Evolutionary conservation across 495 filamentous ascomycete genomes (phyloP).

Genomic region (Hapsidospora chrysogenum): DNA sequence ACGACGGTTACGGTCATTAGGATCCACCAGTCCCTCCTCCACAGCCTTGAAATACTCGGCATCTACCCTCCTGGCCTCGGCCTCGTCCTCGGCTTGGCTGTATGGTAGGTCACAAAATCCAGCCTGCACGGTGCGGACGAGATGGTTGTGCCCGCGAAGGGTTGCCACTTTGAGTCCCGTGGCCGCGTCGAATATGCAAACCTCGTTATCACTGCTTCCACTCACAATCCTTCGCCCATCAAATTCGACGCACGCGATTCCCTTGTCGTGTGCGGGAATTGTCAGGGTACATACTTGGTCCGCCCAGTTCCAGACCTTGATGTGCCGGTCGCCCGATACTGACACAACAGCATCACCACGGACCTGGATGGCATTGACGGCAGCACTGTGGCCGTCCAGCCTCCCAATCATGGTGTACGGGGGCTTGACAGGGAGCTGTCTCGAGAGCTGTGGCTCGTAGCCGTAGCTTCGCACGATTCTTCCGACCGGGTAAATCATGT

Average conservation of each 20-base stretch:
- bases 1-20: conserved; percentile 19
- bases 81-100: conserved; percentile 49
- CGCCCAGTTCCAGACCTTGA: conserved; percentile 87
- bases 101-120: conserved; percentile 81
- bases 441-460: conserved; percentile 27
- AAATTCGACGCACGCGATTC: conserved; percentile 94
- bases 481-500: conserved; percentile 37
- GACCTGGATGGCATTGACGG: conserved; percentile 93
- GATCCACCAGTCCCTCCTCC: conserved; percentile 34
- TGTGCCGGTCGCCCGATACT: conserved; percentile 77
- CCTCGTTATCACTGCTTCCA: conserved; percentile 86
- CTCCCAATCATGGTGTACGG: conserved; percentile 64
- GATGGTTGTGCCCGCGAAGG: conserved; percentile 57
- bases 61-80: conserved; percentile 59
- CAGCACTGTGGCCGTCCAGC: conserved; percentile 69
- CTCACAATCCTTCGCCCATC: conserved; percentile 94
- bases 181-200: conserved; percentile 79
- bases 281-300: conserved; percentile 59
- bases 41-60: conserved; percentile 53
- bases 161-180: conserved; percentile 79
- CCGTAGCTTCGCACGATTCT: conserved; percentile 29
- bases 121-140: conserved; percentile 89
- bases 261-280: conserved; percentile 76
- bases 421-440: conserved; percentile 28
- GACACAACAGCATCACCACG: conserved; percentile 77